Evolutionary conservation across 2,329 filamentous ascomycete genomes (phyloP).

Genomic region (Aspergillus tanneri): DNA sequence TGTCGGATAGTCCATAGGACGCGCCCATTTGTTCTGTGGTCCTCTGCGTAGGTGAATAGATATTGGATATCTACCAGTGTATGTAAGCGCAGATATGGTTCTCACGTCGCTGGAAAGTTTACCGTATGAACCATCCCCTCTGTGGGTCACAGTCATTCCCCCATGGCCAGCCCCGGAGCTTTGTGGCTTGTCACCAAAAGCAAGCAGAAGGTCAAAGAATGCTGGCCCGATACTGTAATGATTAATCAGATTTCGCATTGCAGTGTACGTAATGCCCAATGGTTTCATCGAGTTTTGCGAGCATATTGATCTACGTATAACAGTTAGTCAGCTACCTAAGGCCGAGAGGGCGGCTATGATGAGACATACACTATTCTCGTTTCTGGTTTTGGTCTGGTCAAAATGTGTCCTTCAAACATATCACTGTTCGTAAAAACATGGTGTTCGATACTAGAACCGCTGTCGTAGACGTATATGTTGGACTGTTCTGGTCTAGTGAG

Average conservation of each 20-base stretch:
- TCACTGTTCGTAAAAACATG: slow-evolving; percentile 12
- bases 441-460: neutral
- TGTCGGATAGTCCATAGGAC: slow-evolving; percentile 21
- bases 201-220: slow-evolving; percentile 15
- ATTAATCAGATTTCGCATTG: slow-evolving; percentile 12
- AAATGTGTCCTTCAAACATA: slow-evolving; percentile 15
- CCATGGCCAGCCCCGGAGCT: slow-evolving; percentile 20
- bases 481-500: slow-evolving; percentile 2
- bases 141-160: slow-evolving; percentile 14
- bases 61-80: slow-evolving; percentile 18
- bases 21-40: neutral
- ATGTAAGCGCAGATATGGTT: neutral
- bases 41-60: slow-evolving; percentile 16
- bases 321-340: neutral
- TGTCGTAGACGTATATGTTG: slow-evolving; percentile 10
- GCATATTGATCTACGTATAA: slow-evolving; percentile 13
- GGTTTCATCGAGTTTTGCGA: slow-evolving; percentile 14
- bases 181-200: slow-evolving; percentile 23
- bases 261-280: slow-evolving; percentile 15
- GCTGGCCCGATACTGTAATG: slow-evolving; percentile 13
- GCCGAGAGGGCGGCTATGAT: too few relatives aligned
- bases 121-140: slow-evolving; percentile 15
- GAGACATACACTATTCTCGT: slow-evolving; percentile 14
- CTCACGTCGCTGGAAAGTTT: neutral
- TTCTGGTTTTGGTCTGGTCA: slow-evolving; percentile 5